Evolutionary conservation across 2,329 filamentous ascomycete species (phyloP), one percentile per base, ranked within the genome.

Genomic region (Neopestalotiopsis clavispora): DNA sequence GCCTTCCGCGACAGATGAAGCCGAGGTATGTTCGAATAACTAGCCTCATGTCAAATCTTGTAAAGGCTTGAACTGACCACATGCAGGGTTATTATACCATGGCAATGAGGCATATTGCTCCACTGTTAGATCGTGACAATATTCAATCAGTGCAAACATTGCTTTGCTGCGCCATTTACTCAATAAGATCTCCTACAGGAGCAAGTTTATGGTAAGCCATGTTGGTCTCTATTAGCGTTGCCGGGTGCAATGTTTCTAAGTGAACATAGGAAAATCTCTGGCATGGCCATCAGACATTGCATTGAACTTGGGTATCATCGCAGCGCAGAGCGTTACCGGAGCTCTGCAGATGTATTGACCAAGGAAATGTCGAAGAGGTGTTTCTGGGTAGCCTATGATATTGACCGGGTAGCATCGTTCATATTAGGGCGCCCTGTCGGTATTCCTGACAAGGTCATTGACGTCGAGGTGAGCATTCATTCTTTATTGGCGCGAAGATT

Each of bases 301-400:
- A 74, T 78, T 34, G 76, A 80, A 42, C 69, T 80, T 4, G 78
- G 78, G 1, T 78, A 78, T 49, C 78, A 80, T 69, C 72, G 78
- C 0, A 75, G 66, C 63, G 20, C 58, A 7, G 72, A 70, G 23
- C 59, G 63, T 5, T 66, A 69, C 38, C 30, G 65, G 2, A 28
- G 59, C 40, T 42, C 45, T 58, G 28, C 65, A 32, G 61, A 69
- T 45, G 13, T 68, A 1, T 67, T 78, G 1, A 71, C 69, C 6
- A 60, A 69, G 17, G 73, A 78, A 63, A 70, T 78, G 68, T 69
- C 71, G 23, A 76, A 75, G 65, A 68, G 77, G 28, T 71, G 69
- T 3, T 78, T 78, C 49, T 78, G 77, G 76, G 69, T 71, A 30
- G 73, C 75, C 14, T 75, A 76, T 45, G 72, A 70, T 30, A 70